Conservation (phyloP, 805 yeast genomes). For the Pichia gijzeniarum region DNA sequence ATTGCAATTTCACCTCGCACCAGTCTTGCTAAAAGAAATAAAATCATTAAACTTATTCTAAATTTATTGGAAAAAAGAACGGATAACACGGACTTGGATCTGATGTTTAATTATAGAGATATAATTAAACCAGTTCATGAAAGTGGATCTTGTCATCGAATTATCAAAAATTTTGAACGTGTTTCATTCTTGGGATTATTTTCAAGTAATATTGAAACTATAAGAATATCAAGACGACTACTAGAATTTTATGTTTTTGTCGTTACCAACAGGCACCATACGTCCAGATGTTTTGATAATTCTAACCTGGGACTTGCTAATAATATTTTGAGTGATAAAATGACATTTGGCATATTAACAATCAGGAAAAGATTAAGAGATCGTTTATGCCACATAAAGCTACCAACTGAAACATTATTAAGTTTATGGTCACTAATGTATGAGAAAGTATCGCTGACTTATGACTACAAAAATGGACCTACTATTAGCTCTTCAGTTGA, state of each 20-base stretch:
- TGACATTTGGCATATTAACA: slow-evolving; percentile 67
- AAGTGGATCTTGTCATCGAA: slow-evolving; percentile 24
- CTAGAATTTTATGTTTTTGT: slow-evolving; percentile 25
- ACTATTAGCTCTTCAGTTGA: not conserved
- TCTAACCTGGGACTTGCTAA: slow-evolving; percentile 34
- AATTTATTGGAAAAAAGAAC: slow-evolving; percentile 32
- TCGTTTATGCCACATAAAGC: slow-evolving; percentile 25
- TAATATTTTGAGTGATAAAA: slow-evolving; percentile 46
- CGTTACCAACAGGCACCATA: slow-evolving; percentile 20
- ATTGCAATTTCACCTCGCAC: slow-evolving; percentile 22
- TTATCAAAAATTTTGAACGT: slow-evolving; percentile 42
- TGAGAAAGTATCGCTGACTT: slow-evolving; percentile 24
- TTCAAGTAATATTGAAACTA: slow-evolving; percentile 44
- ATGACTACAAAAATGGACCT: slow-evolving; percentile 7
- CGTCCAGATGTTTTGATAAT: slow-evolving; percentile 19
- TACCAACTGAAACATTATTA: slow-evolving; percentile 35
- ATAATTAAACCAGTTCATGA: slow-evolving; percentile 16
- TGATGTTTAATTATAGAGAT: slow-evolving; percentile 6
- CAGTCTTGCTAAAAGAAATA: slow-evolving; percentile 21
- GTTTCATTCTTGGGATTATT: slow-evolving; percentile 46
- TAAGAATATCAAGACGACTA: slow-evolving; percentile 40
- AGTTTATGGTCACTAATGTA: slow-evolving; percentile 41
- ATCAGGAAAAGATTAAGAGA: slow-evolving; percentile 60
- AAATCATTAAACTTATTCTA: slow-evolving; percentile 34
- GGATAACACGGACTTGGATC: slow-evolving; percentile 20